These are phyloP conservation scores for Dryas octopetala DNA, from an alignment of 306 rosid genomes.

Conservation along the genomic window DNA sequence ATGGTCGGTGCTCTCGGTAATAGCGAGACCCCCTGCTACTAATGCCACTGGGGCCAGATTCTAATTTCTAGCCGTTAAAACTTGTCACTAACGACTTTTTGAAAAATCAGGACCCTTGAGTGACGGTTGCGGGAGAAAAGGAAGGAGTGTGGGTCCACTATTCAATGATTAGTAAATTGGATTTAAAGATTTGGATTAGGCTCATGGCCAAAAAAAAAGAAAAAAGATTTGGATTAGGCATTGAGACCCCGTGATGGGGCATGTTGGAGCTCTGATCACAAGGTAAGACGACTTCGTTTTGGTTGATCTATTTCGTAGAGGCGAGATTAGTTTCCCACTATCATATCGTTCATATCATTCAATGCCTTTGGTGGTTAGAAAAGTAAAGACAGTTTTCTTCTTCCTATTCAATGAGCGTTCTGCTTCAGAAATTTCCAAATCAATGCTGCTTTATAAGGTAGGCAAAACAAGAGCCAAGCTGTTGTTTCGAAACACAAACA, in stretches of 20 bases:
- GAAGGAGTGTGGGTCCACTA: slow-evolving; percentile 29
- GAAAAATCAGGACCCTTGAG: not conserved
- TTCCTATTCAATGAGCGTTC: slow-evolving; percentile 10
- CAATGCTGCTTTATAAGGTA: slow-evolving; percentile 13
- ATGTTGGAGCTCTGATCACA: not conserved
- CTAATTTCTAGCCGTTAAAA: slow-evolving; percentile 38
- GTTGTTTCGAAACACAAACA: not conserved
- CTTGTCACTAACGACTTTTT: slow-evolving; percentile 33
- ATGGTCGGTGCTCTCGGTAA: slow-evolving; percentile 42
- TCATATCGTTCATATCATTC: not conserved
- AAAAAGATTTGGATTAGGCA: not conserved
- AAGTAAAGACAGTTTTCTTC: not conserved
- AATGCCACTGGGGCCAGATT: not conserved
- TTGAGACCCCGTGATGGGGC: not conserved
- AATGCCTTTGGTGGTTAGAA: not conserved
- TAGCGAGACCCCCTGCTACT: not conserved
- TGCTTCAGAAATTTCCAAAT: slow-evolving; percentile 14
- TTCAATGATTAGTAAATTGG: slow-evolving; percentile 12
- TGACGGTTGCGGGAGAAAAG: slow-evolving; percentile 24
- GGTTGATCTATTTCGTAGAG: not conserved
- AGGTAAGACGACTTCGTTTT: slow-evolving; percentile 13
- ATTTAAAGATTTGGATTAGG: too few species aligned
- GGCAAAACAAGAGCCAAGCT: not conserved
- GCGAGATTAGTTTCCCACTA: not conserved
- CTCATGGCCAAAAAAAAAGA: too few species aligned